A percentile compares a stretch with the other conserved stretches of the same genome.
phyloP scores from a whole-genome alignment of 441 rosid genomes.

The Macaranga tanarius region DNA sequence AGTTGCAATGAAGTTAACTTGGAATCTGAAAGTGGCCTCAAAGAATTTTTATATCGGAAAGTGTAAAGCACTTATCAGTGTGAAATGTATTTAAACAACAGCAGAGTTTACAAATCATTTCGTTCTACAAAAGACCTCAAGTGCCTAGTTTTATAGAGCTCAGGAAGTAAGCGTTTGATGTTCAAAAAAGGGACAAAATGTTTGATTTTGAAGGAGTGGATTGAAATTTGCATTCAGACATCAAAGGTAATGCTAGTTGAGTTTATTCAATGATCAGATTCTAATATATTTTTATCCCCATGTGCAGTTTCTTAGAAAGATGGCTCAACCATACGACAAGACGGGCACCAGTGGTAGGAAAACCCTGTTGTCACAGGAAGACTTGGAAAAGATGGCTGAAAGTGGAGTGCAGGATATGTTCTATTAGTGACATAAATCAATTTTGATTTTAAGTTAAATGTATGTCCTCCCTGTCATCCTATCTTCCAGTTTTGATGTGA shows the following conservation, averaged over 20 bases:
- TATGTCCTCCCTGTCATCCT: not conserved
- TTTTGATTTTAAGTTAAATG: not conserved
- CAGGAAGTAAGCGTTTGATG: no score
- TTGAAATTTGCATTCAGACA: no score
- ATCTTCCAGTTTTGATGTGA: not conserved
- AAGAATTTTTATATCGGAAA: no score
- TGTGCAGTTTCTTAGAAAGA: constrained; percentile 80
- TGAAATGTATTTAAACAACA: no score
- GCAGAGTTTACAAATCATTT: no score
- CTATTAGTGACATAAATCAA: not conserved
- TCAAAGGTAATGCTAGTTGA: no score
- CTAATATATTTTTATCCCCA: not conserved
- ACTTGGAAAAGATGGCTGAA: constrained; percentile 77
- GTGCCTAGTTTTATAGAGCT: not conserved
- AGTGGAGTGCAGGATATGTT: constrained; percentile 51
- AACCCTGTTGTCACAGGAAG: constrained; percentile 82
- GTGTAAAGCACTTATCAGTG: no score
- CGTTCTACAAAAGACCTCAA: no score
- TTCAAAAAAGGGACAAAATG: no score
- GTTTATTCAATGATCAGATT: not conserved
- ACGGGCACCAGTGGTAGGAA: constrained; percentile 53
- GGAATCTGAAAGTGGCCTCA: no score
- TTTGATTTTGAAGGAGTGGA: no score
- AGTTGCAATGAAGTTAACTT: not conserved
- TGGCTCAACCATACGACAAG: constrained; percentile 97